These are phyloP conservation scores for Didymella lethalis DNA, from an alignment of 2,329 filamentous ascomycete genomes.

Conservation along the genomic window DNA sequence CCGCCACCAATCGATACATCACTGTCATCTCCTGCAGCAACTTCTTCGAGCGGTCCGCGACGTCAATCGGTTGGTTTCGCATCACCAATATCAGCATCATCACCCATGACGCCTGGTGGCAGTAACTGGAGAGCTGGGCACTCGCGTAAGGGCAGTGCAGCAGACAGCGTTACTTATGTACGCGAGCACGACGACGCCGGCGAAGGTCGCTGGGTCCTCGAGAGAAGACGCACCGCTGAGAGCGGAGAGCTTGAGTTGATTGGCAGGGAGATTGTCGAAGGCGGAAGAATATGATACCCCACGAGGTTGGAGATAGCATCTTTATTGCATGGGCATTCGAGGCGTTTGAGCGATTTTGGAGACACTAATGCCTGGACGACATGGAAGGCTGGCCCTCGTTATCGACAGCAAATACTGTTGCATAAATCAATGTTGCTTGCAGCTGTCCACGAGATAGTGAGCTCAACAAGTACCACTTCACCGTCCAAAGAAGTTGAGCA, in stretches of 20 bases:
- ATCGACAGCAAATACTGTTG: slow-evolving; percentile 7
- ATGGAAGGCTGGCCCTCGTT: slow-evolving; percentile 15
- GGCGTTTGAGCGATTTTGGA: slow-evolving; percentile 13
- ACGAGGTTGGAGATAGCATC: not conserved
- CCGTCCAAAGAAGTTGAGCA: not conserved
- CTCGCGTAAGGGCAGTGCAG: slow-evolving; percentile 56
- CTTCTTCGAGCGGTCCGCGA: slow-evolving; percentile 32
- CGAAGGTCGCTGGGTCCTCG: slow-evolving; percentile 71
- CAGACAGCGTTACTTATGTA: slow-evolving; percentile 75
- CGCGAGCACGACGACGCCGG: slow-evolving; percentile 67
- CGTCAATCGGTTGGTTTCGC: slow-evolving; percentile 43
- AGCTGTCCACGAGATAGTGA: not conserved
- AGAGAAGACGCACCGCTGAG: slow-evolving; percentile 71
- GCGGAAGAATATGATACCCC: slow-evolving; percentile 50
- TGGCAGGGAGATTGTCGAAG: slow-evolving; percentile 69
- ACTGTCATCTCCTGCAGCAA: slow-evolving; percentile 36
- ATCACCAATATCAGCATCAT: slow-evolving; percentile 45
- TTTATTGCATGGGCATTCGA: slow-evolving; percentile 1
- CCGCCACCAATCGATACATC: slow-evolving; percentile 37
- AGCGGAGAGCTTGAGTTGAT: slow-evolving; percentile 71
- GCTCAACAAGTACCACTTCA: not conserved
- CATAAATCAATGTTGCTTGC: slow-evolving; percentile 3
- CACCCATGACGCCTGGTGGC: slow-evolving; percentile 43
- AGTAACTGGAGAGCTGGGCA: slow-evolving; percentile 43
- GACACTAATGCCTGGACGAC: slow-evolving; percentile 2